Evolutionary conservation across 495 filamentous ascomycete species (phyloP).

Genomic region (Echria macrotheca): DNA sequence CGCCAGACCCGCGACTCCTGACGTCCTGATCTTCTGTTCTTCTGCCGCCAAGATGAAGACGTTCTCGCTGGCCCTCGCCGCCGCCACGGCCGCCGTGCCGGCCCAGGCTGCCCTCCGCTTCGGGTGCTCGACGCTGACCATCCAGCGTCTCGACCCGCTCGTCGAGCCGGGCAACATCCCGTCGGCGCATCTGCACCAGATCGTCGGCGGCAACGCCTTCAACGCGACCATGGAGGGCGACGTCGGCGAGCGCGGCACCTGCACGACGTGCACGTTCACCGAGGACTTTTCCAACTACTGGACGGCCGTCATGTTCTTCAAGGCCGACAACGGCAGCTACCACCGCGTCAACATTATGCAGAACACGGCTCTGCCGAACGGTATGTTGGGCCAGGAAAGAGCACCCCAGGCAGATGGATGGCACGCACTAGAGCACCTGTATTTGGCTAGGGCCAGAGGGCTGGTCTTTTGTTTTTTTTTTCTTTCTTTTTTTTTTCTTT

Average conservation of each 20-base stretch:
- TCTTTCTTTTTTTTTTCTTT: no score
- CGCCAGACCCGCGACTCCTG: no score
- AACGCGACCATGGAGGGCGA: constrained; percentile 43
- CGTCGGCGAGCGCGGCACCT: constrained; percentile 36
- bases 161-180: constrained; percentile 37
- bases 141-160: constrained; percentile 43
- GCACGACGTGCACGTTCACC: constrained; percentile 40
- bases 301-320: constrained; percentile 49
- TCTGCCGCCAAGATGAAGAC: constrained; percentile 37
- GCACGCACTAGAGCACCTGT: no score
- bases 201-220: constrained; percentile 47
- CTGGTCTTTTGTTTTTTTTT: no score
- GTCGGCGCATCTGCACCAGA: constrained; percentile 44
- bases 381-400: no score
- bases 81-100: constrained; percentile 33
- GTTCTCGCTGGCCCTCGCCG: constrained; percentile 33
- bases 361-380: constrained; percentile 30
- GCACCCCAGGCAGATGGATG: no score
- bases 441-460: no score
- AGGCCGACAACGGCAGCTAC: constrained; percentile 45
- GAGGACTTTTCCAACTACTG: constrained; percentile 48
- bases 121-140: constrained; percentile 40
- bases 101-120: constrained; percentile 42
- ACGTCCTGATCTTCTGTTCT: no score
- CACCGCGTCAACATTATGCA: constrained; percentile 33